phyloP scores from a whole-genome alignment of 140 eudicot species.

The Bidens hawaiensis region DNA sequence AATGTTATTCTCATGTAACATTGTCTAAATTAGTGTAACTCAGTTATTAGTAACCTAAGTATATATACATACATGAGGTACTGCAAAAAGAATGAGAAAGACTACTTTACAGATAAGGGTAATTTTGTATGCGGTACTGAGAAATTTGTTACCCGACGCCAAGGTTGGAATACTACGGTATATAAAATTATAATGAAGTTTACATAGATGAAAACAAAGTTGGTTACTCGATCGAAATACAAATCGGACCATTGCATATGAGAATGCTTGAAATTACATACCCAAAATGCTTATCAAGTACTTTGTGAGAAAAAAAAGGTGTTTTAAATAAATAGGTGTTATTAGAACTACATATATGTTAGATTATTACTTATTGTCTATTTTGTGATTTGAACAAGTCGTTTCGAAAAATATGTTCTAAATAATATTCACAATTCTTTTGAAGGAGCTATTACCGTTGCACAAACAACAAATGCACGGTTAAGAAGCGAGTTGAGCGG shows the following conservation, averaged over 20 bases:
- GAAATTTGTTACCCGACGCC: neutral
- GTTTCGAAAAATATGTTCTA: neutral
- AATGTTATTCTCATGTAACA: no score
- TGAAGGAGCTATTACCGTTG: constrained; percentile 43
- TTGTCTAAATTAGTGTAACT: no score
- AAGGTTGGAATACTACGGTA: neutral
- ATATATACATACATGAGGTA: neutral
- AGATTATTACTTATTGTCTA: no score
- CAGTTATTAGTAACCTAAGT: no score
- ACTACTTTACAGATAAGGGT: neutral
- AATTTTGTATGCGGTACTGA: no score
- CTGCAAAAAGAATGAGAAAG: neutral
- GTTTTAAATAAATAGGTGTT: no score
- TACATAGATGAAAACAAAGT: neutral
- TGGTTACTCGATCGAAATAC: no score
- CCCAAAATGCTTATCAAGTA: neutral
- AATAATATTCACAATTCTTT: neutral
- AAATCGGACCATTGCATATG: no score
- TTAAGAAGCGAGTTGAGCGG: constrained; percentile 39
- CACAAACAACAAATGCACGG: constrained; percentile 38
- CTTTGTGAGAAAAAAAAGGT: neutral
- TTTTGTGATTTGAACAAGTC: no score
- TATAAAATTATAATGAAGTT: no score
- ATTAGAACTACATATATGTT: no score
- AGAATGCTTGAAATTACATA: neutral